Percentiles rank a stretch among this genome's conserved stretches.
phyloP scores from a whole-genome alignment of 768 basidiomycete species.

The Russula sp. region DNA sequence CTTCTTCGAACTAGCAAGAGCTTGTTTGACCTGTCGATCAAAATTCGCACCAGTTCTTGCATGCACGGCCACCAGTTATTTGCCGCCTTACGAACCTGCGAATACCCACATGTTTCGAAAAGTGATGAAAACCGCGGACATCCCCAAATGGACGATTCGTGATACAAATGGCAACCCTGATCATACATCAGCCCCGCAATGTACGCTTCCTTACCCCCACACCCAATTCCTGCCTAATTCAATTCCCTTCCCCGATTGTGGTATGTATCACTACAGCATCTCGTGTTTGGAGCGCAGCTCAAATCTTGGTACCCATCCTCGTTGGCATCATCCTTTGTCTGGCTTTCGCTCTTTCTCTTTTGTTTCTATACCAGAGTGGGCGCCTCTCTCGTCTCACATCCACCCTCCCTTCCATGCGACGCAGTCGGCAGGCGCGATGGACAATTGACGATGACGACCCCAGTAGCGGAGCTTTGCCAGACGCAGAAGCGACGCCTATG shows the following conservation, averaged over 20 bases:
- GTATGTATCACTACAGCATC: conserved; percentile 26
- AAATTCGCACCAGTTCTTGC: neutral
- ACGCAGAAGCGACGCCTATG: conserved; percentile 25
- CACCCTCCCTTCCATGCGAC: conserved; percentile 13
- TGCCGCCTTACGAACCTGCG: neutral
- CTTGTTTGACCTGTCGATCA: conserved; percentile 6
- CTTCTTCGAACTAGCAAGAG: neutral
- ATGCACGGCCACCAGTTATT: neutral
- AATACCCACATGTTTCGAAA: neutral
- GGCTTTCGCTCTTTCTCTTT: conserved; percentile 13
- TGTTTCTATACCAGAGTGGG: conserved; percentile 9
- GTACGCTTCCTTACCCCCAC: conserved; percentile 15
- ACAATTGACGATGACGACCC: neutral
- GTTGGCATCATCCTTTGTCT: conserved; percentile 6
- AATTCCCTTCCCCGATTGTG: conserved; percentile 17
- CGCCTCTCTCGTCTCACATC: conserved; percentile 8
- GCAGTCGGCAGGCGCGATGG: conserved; percentile 15
- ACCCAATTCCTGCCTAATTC: neutral
- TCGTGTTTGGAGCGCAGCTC: conserved; percentile 2
- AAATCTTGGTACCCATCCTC: conserved; percentile 24
- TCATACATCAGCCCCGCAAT: neutral
- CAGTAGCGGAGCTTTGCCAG: neutral
- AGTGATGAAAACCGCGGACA: conserved; percentile 12
- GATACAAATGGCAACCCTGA: conserved; percentile 9
- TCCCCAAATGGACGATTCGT: conserved; percentile 10